phyloP scores from a whole-genome alignment of 352 stramenopile genomes.

The Phytophthora podocarpi region DNA sequence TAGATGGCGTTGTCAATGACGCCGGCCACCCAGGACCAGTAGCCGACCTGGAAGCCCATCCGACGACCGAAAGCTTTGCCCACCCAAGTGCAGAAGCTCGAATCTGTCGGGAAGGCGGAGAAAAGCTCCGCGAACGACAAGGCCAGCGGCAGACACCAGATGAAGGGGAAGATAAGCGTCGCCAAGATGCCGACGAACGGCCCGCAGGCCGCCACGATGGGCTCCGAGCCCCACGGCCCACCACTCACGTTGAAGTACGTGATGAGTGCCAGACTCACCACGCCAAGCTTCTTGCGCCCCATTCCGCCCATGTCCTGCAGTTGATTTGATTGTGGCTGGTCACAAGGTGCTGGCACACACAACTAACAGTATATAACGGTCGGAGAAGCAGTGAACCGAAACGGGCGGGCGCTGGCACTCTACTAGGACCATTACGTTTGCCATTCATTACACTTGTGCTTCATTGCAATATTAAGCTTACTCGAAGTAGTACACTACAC shows the following conservation, averaged over 20 bases:
- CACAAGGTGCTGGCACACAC: not conserved
- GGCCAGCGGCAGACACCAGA: slow-evolving; percentile 74
- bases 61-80: slow-evolving; percentile 68
- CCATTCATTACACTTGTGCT: too few species aligned
- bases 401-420: not conserved
- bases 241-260: slow-evolving; percentile 93
- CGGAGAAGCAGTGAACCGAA: slow-evolving; percentile 4
- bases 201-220: slow-evolving; percentile 89
- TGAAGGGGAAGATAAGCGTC: slow-evolving; percentile 65
- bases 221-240: slow-evolving; percentile 95
- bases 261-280: slow-evolving; percentile 77
- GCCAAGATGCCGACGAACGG: slow-evolving; percentile 73
- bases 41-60: slow-evolving; percentile 86
- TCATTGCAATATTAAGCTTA: too few species aligned
- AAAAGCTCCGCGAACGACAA: slow-evolving; percentile 78
- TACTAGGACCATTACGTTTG: too few species aligned
- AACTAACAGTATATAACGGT: too few species aligned
- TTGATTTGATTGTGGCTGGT: too few species aligned
- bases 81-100: slow-evolving; percentile 81
- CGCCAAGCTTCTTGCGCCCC: slow-evolving; percentile 59
- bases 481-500: too few species aligned
- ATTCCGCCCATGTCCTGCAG: slow-evolving; percentile 33
- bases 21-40: slow-evolving; percentile 84
- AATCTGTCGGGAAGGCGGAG: slow-evolving; percentile 70
- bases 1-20: too few species aligned